phyloP scores from a whole-genome alignment of 768 basidiomycete genomes.

The Amanita pseudoporphyria region DNA sequence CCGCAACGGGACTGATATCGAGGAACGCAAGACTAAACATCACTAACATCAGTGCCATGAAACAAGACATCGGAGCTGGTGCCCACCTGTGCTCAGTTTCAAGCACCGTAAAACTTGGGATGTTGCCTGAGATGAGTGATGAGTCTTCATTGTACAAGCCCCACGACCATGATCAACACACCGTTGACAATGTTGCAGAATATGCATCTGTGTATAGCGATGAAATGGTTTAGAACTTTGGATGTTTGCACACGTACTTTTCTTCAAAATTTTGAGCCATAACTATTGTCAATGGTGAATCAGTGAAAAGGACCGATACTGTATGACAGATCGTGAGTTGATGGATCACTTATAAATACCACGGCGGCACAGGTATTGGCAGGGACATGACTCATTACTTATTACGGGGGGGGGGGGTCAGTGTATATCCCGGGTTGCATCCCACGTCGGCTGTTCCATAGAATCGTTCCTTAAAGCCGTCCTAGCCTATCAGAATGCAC shows the following conservation, averaged over 20 bases:
- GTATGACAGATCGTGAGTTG: no score
- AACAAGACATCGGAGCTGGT: neutral
- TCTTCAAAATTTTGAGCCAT: neutral
- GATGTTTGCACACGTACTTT: neutral
- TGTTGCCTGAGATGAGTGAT: conserved; percentile 16
- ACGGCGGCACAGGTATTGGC: no score
- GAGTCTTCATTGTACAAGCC: no score
- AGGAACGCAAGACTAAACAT: conserved; percentile 27
- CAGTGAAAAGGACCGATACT: no score
- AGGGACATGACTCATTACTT: no score
- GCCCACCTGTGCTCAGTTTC: conserved; percentile 28
- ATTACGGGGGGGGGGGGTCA: no score
- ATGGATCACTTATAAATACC: no score
- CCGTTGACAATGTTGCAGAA: conserved; percentile 23
- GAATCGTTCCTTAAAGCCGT: no score
- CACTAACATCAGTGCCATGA: conserved; percentile 5
- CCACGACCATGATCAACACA: neutral
- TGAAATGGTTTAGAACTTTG: no score
- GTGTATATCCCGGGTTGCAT: no score
- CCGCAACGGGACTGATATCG: conserved; percentile 32
- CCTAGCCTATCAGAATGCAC: no score
- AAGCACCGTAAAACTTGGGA: conserved; percentile 28
- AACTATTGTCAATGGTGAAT: neutral
- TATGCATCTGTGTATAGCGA: conserved; percentile 15
- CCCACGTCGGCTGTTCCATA: no score